These are phyloP conservation scores for Saprolegnia diclina DNA, from an alignment of 352 stramenopile genomes.

Conservation along the genomic window DNA sequence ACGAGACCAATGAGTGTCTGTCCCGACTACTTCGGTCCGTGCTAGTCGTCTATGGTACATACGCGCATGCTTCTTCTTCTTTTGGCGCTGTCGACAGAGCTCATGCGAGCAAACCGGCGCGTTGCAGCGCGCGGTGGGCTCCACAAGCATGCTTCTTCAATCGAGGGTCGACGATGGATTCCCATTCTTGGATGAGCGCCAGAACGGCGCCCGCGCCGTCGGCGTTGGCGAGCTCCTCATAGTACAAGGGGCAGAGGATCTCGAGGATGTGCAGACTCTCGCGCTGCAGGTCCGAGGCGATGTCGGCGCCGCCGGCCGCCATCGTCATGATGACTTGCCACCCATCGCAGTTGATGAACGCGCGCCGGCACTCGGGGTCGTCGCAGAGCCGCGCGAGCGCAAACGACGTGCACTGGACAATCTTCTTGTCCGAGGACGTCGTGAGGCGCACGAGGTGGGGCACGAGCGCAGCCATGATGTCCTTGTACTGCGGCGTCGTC, in stretches of 20 bases:
- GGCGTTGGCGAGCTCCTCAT: conserved; percentile 70
- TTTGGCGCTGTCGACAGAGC: neutral
- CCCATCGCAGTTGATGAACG: conserved; percentile 69
- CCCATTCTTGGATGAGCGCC: conserved; percentile 62
- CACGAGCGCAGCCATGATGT: conserved; percentile 53
- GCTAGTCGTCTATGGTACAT: conserved; percentile 6
- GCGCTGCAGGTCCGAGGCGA: conserved; percentile 70
- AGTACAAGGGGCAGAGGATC: conserved; percentile 75
- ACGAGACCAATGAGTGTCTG: no score
- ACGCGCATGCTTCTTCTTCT: no score
- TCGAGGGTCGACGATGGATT: conserved; percentile 75
- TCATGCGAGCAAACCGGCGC: conserved; percentile 60
- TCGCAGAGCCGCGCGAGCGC: conserved; percentile 74
- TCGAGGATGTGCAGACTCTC: conserved; percentile 84
- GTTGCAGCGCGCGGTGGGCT: conserved; percentile 65
- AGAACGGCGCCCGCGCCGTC: conserved; percentile 53
- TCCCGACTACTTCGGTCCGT: no score
- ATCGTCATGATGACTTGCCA: conserved; percentile 82
- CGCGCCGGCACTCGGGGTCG: conserved; percentile 75
- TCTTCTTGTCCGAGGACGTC: conserved; percentile 53
- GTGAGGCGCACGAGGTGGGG: conserved; percentile 59
- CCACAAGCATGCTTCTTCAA: conserved; percentile 84
- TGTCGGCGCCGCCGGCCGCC: conserved; percentile 48
- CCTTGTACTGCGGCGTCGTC: conserved; percentile 27
- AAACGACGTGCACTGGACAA: conserved; percentile 59